Conservation (phyloP, 768 basidiomycete genomes). For the Leccinum subtestaceum region DNA sequence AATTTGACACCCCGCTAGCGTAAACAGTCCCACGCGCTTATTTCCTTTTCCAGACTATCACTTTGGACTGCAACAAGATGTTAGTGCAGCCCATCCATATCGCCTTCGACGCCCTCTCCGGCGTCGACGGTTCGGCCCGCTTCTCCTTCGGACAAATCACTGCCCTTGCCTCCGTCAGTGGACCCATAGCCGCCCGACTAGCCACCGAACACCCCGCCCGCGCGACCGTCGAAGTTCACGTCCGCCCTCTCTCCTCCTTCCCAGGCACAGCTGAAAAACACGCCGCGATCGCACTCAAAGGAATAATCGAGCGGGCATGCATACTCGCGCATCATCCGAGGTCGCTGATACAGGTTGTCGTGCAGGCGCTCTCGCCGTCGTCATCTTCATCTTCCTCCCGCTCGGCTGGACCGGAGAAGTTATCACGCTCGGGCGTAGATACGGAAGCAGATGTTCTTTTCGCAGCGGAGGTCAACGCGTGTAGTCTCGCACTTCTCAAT, state of each 20-base stretch:
- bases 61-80: background rate
- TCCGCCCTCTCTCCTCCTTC: slow-evolving; percentile 67
- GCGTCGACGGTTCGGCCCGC: slow-evolving; percentile 74
- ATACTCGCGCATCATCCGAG: slow-evolving; percentile 70
- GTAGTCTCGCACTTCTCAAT: slow-evolving; percentile 64
- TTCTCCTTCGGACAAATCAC: slow-evolving; percentile 40
- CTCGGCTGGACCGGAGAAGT: background rate
- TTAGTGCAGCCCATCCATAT: slow-evolving; percentile 32
- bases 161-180: slow-evolving; percentile 72
- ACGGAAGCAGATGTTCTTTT: slow-evolving; percentile 40
- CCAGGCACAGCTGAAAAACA: slow-evolving; percentile 70
- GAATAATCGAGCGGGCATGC: slow-evolving; percentile 57
- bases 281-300: slow-evolving; percentile 50
- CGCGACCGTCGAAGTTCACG: slow-evolving; percentile 70
- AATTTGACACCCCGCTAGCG: no score
- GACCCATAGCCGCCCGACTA: slow-evolving; percentile 75
- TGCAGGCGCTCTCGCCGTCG: slow-evolving; percentile 3
- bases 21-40: background rate
- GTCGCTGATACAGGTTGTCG: slow-evolving; percentile 73
- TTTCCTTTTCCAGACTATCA: background rate
- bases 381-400: background rate
- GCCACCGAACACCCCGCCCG: slow-evolving; percentile 67
- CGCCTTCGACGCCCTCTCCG: slow-evolving; percentile 57
- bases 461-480: slow-evolving; percentile 70
- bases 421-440: background rate